These are phyloP conservation scores for Nematocida ausubeli DNA, from an alignment of 371 early-diverging fungal species.

Conservation along the genomic window DNA sequence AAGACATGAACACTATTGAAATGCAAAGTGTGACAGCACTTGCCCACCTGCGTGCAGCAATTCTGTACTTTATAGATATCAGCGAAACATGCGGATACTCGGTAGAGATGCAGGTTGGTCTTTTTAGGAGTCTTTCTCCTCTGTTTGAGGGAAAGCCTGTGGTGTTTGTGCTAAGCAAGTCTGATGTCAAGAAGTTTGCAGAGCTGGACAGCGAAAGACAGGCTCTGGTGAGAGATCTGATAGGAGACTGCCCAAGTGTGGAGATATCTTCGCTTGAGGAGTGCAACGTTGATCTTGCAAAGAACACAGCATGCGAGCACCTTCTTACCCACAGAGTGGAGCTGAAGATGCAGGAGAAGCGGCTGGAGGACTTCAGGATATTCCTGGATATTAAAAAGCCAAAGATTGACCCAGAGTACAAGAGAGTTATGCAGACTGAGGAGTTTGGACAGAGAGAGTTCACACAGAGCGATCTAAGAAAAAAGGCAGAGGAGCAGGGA, in stretches of 20 bases:
- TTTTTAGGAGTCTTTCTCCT: conserved; percentile 91
- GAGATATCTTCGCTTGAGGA: conserved; percentile 62
- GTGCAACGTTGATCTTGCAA: conserved; percentile 62
- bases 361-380: conserved; percentile 72
- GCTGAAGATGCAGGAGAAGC: conserved; percentile 61
- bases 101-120: conserved; percentile 78
- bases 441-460: conserved; percentile 77
- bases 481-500: conserved; percentile 42
- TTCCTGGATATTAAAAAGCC: conserved; percentile 76
- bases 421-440: conserved; percentile 83
- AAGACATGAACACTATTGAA: conserved; percentile 98
- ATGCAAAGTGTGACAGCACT: conserved; percentile 99
- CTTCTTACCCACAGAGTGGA: conserved; percentile 63
- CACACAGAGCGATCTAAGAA: conserved; percentile 70
- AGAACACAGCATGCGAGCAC: conserved; percentile 65
- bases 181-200: conserved; percentile 79
- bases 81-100: conserved; percentile 97
- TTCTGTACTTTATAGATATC: conserved; percentile 95
- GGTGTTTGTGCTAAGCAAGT: conserved; percentile 86
- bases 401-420: conserved; percentile 71
- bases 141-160: conserved; percentile 93
- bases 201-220: conserved; percentile 74
- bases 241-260: conserved; percentile 71
- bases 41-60: conserved; percentile 91
- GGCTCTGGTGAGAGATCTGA: conserved; percentile 73